These are phyloP conservation scores for Paramecium sexaurelia DNA, from an alignment of 73 alveolate species.

Conservation along the genomic window DNA sequence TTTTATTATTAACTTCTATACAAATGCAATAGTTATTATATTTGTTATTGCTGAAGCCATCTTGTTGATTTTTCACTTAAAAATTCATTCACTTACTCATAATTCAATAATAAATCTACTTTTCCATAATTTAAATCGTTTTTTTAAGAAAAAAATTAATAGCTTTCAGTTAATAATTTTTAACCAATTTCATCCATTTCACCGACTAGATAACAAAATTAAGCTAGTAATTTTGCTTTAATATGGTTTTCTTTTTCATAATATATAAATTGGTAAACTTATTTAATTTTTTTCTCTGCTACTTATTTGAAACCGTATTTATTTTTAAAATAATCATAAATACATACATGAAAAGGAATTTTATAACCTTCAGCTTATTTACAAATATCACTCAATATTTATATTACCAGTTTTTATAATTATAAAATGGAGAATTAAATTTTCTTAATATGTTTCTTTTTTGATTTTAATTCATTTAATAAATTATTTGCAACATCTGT, in stretches of 20 bases:
- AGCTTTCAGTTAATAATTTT: neutral
- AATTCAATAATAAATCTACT: neutral
- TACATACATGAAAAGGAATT: constrained; percentile 48
- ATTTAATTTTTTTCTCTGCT: constrained; percentile 34
- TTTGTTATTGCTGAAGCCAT: neutral
- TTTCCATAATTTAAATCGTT: neutral
- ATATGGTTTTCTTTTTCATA: neutral
- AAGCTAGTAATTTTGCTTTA: neutral
- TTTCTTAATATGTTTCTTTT: neutral
- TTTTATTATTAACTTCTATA: neutral
- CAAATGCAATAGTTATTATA: neutral
- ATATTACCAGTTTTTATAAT: constrained; percentile 1
- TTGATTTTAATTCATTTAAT: neutral
- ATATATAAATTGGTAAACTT: constrained; percentile 42
- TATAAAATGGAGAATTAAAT: neutral
- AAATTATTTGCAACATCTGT: constrained; percentile 35
- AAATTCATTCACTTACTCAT: constrained; percentile 22
- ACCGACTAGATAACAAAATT: neutral
- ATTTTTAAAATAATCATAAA: constrained; percentile 39
- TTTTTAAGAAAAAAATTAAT: neutral
- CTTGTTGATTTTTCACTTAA: neutral
- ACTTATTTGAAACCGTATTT: constrained; percentile 47
- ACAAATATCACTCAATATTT: neutral
- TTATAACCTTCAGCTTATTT: constrained; percentile 49
- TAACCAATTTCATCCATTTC: constrained; percentile 55